Evolutionary conservation across 2,329 filamentous ascomycete species (phyloP).

Genomic region (Zymoseptoria pseudotritici): DNA sequence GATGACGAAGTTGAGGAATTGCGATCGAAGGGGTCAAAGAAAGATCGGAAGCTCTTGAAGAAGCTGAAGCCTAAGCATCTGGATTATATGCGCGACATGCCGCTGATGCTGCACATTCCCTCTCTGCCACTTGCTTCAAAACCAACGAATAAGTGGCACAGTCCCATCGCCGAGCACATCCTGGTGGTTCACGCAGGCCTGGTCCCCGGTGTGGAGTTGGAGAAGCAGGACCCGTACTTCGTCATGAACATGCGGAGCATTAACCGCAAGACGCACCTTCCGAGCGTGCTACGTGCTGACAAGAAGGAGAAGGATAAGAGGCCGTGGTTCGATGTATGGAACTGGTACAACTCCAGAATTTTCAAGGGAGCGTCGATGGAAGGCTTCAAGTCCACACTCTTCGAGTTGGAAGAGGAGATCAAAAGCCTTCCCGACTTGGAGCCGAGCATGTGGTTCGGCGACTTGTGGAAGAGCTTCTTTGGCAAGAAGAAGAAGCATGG

Average conservation of each 20-base stretch:
- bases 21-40: slow-evolving; percentile 19
- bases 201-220: slow-evolving; percentile 63
- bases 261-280: slow-evolving; percentile 53
- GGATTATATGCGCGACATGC: slow-evolving; percentile 28
- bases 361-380: slow-evolving; percentile 8
- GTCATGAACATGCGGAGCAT: slow-evolving; percentile 92
- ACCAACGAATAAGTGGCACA: slow-evolving; percentile 27
- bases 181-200: slow-evolving; percentile 81
- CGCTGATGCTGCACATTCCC: slow-evolving; percentile 31
- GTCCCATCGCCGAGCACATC: slow-evolving; percentile 56
- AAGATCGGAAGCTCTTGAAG: slow-evolving; percentile 23
- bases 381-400: slow-evolving; percentile 7
- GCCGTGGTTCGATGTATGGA: slow-evolving; percentile 28
- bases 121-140: slow-evolving; percentile 20
- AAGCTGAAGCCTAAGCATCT: slow-evolving; percentile 26
- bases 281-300: slow-evolving; percentile 35
- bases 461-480: slow-evolving; percentile 16
- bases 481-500: slow-evolving; percentile 23
- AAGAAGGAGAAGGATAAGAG: slow-evolving; percentile 18
- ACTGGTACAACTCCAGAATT: slow-evolving; percentile 28
- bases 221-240: slow-evolving; percentile 66
- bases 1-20: background rate
- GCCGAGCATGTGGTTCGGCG: slow-evolving; percentile 3
- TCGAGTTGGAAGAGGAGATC: slow-evolving; percentile 1
- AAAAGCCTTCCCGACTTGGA: background rate